Conservation (phyloP, 1,284 basidiomycete genomes). For the Ganoderma sinense region DNA sequence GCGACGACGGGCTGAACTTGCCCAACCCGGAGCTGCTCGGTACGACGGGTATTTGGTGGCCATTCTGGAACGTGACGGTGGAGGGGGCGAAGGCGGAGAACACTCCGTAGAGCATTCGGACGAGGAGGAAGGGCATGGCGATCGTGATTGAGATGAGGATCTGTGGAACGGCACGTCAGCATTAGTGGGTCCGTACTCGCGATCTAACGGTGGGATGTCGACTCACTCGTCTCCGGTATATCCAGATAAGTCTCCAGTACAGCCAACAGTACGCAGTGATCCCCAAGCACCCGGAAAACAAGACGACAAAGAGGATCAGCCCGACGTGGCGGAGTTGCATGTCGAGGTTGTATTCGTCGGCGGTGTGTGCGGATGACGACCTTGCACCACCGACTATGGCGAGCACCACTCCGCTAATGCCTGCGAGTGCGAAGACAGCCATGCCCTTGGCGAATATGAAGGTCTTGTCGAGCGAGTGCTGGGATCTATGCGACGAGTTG, state of each 20-base stretch:
- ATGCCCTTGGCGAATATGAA: slow-evolving; percentile 38
- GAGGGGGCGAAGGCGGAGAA: slow-evolving; percentile 53
- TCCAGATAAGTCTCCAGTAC: slow-evolving; percentile 54
- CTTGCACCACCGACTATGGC: slow-evolving; percentile 55
- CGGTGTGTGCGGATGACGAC: slow-evolving; percentile 12
- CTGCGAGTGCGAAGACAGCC: slow-evolving; percentile 49
- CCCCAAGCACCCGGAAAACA: slow-evolving; percentile 53
- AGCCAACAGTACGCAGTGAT: slow-evolving; percentile 56
- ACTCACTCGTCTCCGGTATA: slow-evolving; percentile 54
- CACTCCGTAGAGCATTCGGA: slow-evolving; percentile 61
- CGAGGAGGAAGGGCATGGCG: slow-evolving; percentile 65
- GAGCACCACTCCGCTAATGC: slow-evolving; percentile 53
- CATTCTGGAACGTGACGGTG: slow-evolving; percentile 17
- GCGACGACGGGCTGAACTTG: slow-evolving; percentile 60
- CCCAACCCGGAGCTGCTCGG: slow-evolving; percentile 41
- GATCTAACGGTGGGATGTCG: neutral
- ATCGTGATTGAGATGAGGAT: slow-evolving; percentile 58
- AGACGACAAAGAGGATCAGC: slow-evolving; percentile 54
- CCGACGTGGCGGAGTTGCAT: slow-evolving; percentile 55
- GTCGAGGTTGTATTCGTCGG: slow-evolving; percentile 22
- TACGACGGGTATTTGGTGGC: slow-evolving; percentile 8
- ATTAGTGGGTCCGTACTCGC: neutral
- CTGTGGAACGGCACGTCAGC: slow-evolving; percentile 29
- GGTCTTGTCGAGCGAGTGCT: slow-evolving; percentile 28
- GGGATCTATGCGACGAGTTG: slow-evolving; percentile 33